Evolutionary conservation across 192 early-diverging fungal species (phyloP), one percentile per base, ranked within the genome.

Genomic region (Gonapodya sp.): DNA sequence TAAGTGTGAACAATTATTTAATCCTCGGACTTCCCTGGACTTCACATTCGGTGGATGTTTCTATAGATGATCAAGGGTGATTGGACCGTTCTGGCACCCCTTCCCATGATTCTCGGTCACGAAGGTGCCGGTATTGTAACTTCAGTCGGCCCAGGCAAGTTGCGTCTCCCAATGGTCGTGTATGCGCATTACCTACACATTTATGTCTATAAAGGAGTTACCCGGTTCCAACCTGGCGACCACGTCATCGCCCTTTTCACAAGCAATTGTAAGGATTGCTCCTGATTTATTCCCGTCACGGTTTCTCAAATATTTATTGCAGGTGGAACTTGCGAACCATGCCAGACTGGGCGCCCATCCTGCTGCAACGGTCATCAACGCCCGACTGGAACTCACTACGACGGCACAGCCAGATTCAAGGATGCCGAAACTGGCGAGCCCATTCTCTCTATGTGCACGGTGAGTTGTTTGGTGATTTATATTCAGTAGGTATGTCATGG

Each of bases 11-110:
- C n/a, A n/a, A n/a, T n/a, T n/a, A n/a, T n/a, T n/a, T n/a, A n/a
- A n/a, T n/a, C n/a, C n/a, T n/a, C n/a, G n/a, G n/a, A n/a, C n/a
- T n/a, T n/a, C n/a, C n/a, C n/a, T n/a, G n/a, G n/a, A 72, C 16
- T 30, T 16, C 64, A 16, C 64, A 30, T 72, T 72, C 64, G 64
- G 64, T 72, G 16, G 64, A 16, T 72, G 64, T 18, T 30, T 16
- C 64, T 64, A 16, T 33, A 77, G 30, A 77, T 77, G 75, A 77
- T 77, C 75, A 77, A 77, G 31, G 75, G 75, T 8, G 75, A 77
- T 33, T 77, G 75, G 75, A 2, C 75, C 8, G 8, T 77, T 16
- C 75, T 77, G 18, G 16, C 75, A 14, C 75, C 75, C 2, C 75
- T 77, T 33, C 75, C 75, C 2, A 32, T 18, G 30, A 34, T 77